phyloP scores from a whole-genome alignment of 495 filamentous ascomycete species.

The Saxispiralis lemnorum region DNA sequence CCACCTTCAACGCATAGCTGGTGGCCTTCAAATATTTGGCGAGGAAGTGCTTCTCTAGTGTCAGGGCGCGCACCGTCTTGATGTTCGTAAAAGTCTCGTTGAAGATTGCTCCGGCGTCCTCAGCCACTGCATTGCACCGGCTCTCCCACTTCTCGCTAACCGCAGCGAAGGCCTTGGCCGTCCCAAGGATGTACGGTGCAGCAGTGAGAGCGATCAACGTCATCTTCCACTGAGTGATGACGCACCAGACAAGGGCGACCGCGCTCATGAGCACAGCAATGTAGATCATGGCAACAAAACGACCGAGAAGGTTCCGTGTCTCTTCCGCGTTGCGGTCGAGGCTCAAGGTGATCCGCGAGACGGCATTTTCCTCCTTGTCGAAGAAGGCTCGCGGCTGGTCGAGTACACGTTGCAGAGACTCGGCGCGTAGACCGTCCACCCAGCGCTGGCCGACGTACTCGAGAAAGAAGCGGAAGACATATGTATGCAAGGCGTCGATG shows the following conservation, averaged over 20 bases:
- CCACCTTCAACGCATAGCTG: constrained; percentile 32
- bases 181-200: constrained; percentile 47
- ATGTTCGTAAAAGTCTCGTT: constrained; percentile 71
- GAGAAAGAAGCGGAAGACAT: constrained; percentile 48
- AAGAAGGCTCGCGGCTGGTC: constrained; percentile 77
- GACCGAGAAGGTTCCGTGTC: constrained; percentile 62
- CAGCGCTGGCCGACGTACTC: constrained; percentile 59
- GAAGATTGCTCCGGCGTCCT: constrained; percentile 39
- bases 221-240: constrained; percentile 61
- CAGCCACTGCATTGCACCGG: constrained; percentile 41
- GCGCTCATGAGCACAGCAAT: constrained; percentile 45
- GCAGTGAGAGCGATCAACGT: constrained; percentile 58
- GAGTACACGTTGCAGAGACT: constrained; percentile 53
- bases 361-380: constrained; percentile 46
- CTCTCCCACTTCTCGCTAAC: constrained; percentile 56
- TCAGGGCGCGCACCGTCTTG: constrained; percentile 60
- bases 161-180: constrained; percentile 42
- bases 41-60: constrained; percentile 58
- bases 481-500: constrained; percentile 45
- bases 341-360: constrained; percentile 44
- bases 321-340: constrained; percentile 77
- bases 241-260: constrained; percentile 54
- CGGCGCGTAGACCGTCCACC: constrained; percentile 53
- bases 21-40: constrained; percentile 41
- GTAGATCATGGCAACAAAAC: constrained; percentile 54